Percentiles rank a stretch among this genome's conserved stretches.
These are phyloP conservation scores for Piromyces sp. DNA, from an alignment of 192 early-diverging fungal species.

Conservation along the genomic window DNA sequence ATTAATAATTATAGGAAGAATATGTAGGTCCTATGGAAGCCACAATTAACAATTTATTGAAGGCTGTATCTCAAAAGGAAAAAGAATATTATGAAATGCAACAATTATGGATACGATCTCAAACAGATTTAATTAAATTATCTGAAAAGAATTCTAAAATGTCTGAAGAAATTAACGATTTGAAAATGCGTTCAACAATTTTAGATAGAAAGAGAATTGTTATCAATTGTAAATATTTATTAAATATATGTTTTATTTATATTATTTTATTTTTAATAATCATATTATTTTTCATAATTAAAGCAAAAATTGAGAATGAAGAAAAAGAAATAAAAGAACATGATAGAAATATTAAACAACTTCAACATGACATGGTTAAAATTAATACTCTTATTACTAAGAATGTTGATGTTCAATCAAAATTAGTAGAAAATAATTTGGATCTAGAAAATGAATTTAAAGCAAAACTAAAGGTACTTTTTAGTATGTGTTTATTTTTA, in stretches of 20 bases:
- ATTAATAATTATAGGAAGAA: no score
- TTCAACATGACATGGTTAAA: constrained; percentile 43
- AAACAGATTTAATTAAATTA: constrained; percentile 35
- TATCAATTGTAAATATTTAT: constrained; percentile 22
- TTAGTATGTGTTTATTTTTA: no score
- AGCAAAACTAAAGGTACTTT: constrained; percentile 21
- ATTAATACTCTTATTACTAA: constrained; percentile 36
- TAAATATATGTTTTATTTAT: not conserved
- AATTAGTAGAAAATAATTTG: constrained; percentile 35
- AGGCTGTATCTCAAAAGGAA: constrained; percentile 25
- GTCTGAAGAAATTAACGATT: constrained; percentile 25
- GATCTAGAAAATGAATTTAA: constrained; percentile 38
- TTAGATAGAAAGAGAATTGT: constrained; percentile 37
- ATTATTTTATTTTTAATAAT: not conserved
- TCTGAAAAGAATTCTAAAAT: constrained; percentile 21
- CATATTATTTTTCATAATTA: not conserved
- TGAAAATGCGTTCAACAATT: constrained; percentile 34
- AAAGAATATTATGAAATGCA: constrained; percentile 30
- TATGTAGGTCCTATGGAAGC: constrained; percentile 40
- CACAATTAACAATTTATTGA: constrained; percentile 41
- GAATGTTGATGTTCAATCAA: constrained; percentile 22
- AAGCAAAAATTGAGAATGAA: constrained; percentile 29
- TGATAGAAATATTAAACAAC: constrained; percentile 26
- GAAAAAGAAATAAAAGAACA: constrained; percentile 32
- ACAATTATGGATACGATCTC: constrained; percentile 37